Conservation (phyloP, 108 stramenopile genomes). For the Nitzschia putrida region DNA sequence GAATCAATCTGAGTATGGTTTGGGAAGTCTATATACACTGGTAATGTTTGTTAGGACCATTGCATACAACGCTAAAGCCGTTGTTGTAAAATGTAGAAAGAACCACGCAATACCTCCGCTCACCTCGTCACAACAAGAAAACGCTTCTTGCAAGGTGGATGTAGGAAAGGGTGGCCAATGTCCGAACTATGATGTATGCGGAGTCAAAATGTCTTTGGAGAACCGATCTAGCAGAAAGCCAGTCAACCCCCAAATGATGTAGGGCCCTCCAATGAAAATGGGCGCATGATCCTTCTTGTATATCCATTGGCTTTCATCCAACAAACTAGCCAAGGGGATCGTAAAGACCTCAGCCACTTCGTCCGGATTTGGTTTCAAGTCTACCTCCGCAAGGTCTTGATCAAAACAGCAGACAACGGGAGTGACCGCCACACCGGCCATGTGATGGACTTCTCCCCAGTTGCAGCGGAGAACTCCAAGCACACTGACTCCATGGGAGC, state of each 20-base stretch:
- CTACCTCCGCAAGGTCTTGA: slow-evolving; percentile 70
- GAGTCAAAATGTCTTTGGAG: slow-evolving; percentile 74
- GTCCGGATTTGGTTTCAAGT: slow-evolving; percentile 74
- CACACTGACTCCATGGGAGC: slow-evolving; percentile 54
- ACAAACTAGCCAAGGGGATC: slow-evolving; percentile 68
- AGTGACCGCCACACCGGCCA: slow-evolving; percentile 90
- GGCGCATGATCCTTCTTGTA: slow-evolving; percentile 79
- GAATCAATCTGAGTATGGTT: background rate
- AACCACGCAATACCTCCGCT: too few relatives aligned
- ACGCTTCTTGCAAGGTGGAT: too few relatives aligned
- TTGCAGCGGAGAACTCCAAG: slow-evolving; percentile 90
- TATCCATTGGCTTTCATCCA: slow-evolving; percentile 77
- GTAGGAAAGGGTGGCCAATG: too few relatives aligned
- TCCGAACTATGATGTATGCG: slow-evolving; percentile 6
- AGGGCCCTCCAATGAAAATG: slow-evolving; percentile 86
- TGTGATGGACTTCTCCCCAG: slow-evolving; percentile 69
- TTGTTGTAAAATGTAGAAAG: too few relatives aligned
- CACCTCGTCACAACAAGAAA: too few relatives aligned
- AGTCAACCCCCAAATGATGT: slow-evolving; percentile 91
- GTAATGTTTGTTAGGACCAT: too few relatives aligned
- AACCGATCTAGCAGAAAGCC: slow-evolving; percentile 88
- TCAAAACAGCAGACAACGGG: slow-evolving; percentile 82
- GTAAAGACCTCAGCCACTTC: slow-evolving; percentile 91
- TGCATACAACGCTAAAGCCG: too few relatives aligned
- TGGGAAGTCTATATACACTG: too few relatives aligned